Base-by-base conservation (phyloP, 2,329 filamentous ascomycete genomes). In the Sporothrix globosa region DNA sequence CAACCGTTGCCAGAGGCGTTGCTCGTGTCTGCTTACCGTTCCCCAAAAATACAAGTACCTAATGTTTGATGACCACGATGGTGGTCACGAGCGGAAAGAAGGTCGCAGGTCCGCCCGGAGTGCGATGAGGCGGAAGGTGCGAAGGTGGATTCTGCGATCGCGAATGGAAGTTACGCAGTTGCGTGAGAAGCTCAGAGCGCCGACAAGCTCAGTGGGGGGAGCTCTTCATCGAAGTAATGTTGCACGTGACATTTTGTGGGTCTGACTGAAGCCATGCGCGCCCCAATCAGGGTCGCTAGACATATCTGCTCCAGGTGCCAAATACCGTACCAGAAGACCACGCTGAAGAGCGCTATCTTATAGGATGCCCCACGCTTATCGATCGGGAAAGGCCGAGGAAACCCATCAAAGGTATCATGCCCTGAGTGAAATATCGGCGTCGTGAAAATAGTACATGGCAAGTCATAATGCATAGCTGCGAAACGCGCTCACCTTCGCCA, bases 241-340 rank as follows among this genome's bases (percentile, higher is more conserved):
- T 21, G 17, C 58, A 63, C 58, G 58, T 63, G 58, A 63, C 46
- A 46, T 27, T 27, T 44, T 63, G 39, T 63, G 58, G 56, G 58
- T 17, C 14, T 19, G 24, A 5, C 9, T 19, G 2, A 39, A 34
- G 13, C 3, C 21, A 24, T 46, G 58, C 58, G 58, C 58, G 58
- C 58, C 24, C 58, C 58, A 46, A 63, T 61, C 58, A 61, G n/a
- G 58, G 46, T 9, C 19, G 7, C 34, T 24, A 34, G 27, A 30
- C 27, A 30, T 30, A 30, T 30, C 27, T 21, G 34, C 13, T 41
- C n/a, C n/a, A n/a, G n/a, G n/a, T n/a, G n/a, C n/a, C n/a, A n/a
- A n/a, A 30, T 30, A 30, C 30, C 30, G 30, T 30, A 3, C 30
- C n/a, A n/a, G 5, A 30, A 30, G 30, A 3, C 30, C 3, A 5